These are phyloP conservation scores for Parsonsia alboflavescens DNA, from an alignment of 257 asterid species.

Conservation along the genomic window DNA sequence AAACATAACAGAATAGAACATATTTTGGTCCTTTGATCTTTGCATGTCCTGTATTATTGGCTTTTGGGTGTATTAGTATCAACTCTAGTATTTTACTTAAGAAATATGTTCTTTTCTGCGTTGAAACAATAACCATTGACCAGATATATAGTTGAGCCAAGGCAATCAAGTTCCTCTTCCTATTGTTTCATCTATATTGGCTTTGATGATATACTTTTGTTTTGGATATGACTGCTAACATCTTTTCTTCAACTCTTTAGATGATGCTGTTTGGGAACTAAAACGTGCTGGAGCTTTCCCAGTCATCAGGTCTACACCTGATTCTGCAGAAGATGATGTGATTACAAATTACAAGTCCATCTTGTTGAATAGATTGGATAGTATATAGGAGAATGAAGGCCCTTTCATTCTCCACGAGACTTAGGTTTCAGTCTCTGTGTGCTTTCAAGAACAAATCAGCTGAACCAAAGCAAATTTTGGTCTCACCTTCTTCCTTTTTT, in stretches of 20 bases:
- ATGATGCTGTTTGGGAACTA: slow-evolving; percentile 54
- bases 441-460: background rate
- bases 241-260: slow-evolving; percentile 27
- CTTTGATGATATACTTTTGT: background rate
- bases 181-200: background rate
- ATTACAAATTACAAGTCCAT: slow-evolving; percentile 47
- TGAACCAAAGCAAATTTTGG: background rate
- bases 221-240: background rate
- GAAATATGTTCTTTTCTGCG: background rate
- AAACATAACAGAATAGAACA: background rate
- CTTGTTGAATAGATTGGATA: slow-evolving; percentile 48
- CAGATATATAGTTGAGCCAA: background rate
- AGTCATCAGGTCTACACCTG: slow-evolving; percentile 42
- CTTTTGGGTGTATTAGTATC: too few species aligned
- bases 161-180: background rate
- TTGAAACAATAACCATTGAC: background rate
- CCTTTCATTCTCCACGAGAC: background rate
- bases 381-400: slow-evolving; percentile 19
- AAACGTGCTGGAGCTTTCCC: slow-evolving; percentile 60
- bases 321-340: slow-evolving; percentile 49
- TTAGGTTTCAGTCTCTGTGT: background rate
- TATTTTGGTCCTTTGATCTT: background rate
- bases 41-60: background rate
- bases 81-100: background rate
- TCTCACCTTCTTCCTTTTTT: background rate